Evolutionary conservation across 140 eudicot genomes (phyloP).

Genomic region (Bidens hawaiensis): DNA sequence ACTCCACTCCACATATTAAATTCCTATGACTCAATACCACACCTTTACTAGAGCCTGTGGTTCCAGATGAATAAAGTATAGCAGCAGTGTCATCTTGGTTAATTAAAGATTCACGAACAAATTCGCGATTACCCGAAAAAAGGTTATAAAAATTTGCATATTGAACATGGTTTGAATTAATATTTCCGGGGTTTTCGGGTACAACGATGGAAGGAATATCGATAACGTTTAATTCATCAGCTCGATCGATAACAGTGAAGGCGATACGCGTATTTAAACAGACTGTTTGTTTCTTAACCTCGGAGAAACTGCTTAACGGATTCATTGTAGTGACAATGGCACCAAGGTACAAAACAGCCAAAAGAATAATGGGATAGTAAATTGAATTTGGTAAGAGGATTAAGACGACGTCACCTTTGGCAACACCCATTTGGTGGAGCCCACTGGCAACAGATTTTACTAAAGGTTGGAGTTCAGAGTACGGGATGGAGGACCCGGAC

Average conservation of each 20-base stretch:
- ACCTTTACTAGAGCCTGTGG: conserved; percentile 81
- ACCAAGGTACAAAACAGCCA: conserved; percentile 68
- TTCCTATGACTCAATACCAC: conserved; percentile 69
- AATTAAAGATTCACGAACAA: conserved; percentile 36
- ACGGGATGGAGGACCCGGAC: conserved; percentile 54
- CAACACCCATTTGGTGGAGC: conserved; percentile 53
- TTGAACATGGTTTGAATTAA: not conserved
- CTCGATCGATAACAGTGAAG: conserved; percentile 33
- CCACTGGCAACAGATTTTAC: conserved; percentile 68
- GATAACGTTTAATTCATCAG: conserved; percentile 26
- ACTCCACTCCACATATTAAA: conserved; percentile 63
- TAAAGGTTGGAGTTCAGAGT: conserved; percentile 41
- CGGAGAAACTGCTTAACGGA: conserved; percentile 61
- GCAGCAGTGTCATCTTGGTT: conserved; percentile 76
- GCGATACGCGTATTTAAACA: conserved; percentile 36
- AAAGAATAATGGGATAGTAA: conserved; percentile 49
- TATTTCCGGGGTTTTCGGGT: conserved; percentile 30
- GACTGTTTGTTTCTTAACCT: conserved; percentile 58
- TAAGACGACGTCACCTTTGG: conserved; percentile 72
- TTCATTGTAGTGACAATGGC: conserved; percentile 75
- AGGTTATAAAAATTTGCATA: conserved; percentile 33
- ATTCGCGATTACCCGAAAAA: conserved; percentile 31
- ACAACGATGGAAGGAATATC: conserved; percentile 45
- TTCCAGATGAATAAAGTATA: conserved; percentile 80
- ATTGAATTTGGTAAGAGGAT: conserved; percentile 65